Evolutionary conservation across 1,284 basidiomycete species (phyloP), one percentile per base, ranked within the genome.

Genomic region (Sphagnurus paluster): DNA sequence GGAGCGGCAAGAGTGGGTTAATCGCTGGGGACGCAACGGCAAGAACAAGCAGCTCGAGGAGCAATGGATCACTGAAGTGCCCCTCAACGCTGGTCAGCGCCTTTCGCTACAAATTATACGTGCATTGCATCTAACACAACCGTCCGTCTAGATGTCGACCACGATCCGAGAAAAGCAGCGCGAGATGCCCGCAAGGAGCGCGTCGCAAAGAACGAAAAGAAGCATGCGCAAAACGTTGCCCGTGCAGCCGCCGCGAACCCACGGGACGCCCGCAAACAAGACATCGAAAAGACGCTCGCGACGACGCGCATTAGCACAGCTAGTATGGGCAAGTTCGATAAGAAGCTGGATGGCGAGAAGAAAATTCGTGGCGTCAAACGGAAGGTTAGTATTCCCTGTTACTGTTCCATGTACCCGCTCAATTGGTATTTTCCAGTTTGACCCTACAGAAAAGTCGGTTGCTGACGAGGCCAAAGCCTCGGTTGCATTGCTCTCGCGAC

Each of bases 11-110:
- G 90, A 91, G 32, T 99, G 93, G 90, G 90, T 97, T 10, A 80
- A 87, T 44, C 75, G 91, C 42, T 99, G 96, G 96, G 96, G 97
- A 1, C 82, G 80, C 63, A 83, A 84, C 52, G 93, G 91, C 20
- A 93, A 92, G 72, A 98, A 98, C 66, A 95, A 85, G 71, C 80
- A 93, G 52, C 68, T 71, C 19, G 93, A 98, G 71, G 82, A 83
- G 11, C 90, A 95, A 64, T 98, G 96, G 96, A 78, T 97, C 52
- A 87, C 90, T 44, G 93, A 95, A 65, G 87, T 98, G 39, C 91
- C 90, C 59, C 74, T 77, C 37, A 85, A 93, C 62, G 89, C 87
- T 58, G 85, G 93, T 93, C 55, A 53, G 88, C 76, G 13, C 23
- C 29, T 23, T 36, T 36, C 17, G n/a, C n/a, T 19, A 21, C 42